Conservation (phyloP, 306 rosid genomes). For the Cucurbita ficifolia region DNA sequence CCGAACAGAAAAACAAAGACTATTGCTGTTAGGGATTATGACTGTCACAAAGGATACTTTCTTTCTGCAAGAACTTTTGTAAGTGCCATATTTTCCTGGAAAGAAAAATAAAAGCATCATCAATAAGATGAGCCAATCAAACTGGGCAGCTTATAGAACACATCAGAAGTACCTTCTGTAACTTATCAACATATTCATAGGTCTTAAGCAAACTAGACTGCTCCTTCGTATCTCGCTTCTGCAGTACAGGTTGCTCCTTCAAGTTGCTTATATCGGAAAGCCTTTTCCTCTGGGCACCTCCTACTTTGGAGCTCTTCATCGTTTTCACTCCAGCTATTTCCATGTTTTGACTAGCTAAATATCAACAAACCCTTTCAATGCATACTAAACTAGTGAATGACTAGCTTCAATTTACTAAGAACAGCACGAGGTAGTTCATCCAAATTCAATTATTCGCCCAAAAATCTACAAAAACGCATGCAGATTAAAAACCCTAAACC, state of each 20-base stretch:
- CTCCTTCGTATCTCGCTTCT: constrained; percentile 19
- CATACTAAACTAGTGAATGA: neutral
- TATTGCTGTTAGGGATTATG: neutral
- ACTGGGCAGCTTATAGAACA: neutral
- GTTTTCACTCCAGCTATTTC: constrained; percentile 20
- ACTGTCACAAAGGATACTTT: constrained; percentile 42
- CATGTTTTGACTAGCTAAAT: constrained; percentile 21
- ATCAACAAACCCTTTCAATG: neutral
- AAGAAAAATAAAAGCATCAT: constrained; percentile 6
- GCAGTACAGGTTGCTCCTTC: constrained; percentile 17
- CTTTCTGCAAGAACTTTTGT: constrained; percentile 42
- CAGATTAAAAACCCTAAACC: neutral
- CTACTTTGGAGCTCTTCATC: constrained; percentile 21
- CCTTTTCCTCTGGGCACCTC: constrained; percentile 27
- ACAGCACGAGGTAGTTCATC: neutral
- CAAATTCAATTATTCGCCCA: neutral
- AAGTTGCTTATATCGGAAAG: constrained; percentile 67
- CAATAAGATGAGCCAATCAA: neutral
- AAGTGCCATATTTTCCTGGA: constrained; percentile 51
- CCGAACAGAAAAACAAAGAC: neutral
- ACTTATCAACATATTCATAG: constrained; percentile 25
- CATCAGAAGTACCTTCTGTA: constrained; percentile 30
- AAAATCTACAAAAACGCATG: neutral
- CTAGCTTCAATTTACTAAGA: neutral
- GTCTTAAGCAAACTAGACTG: constrained; percentile 15